phyloP scores from a whole-genome alignment of 208 protist genomes.

The Trichomonas gallinae region DNA sequence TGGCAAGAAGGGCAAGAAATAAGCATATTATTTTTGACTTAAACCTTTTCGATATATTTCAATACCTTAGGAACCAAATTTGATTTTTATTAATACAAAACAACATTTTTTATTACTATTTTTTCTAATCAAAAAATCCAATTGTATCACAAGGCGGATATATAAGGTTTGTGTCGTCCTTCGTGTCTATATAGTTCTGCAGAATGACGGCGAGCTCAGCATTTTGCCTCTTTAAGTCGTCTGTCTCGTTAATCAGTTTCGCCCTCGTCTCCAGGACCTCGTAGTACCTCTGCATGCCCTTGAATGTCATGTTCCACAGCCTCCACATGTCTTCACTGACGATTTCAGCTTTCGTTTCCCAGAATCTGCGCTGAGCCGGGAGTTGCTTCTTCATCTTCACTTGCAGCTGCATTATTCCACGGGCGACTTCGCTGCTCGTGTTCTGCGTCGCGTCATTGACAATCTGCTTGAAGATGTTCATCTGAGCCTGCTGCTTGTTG shows the following conservation, averaged over 20 bases:
- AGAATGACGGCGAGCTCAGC: neutral
- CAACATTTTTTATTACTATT: too few species aligned
- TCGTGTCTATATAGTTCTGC: neutral
- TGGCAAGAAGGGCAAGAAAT: neutral
- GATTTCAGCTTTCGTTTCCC: neutral
- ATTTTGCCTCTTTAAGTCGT: neutral
- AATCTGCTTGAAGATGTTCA: neutral
- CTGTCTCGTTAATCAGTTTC: neutral
- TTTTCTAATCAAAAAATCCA: neutral
- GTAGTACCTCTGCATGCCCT: neutral
- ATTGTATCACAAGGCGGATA: conserved; percentile 1
- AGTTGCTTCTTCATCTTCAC: neutral
- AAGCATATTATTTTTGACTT: too few species aligned
- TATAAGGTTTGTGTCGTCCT: neutral
- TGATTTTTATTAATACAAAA: too few species aligned
- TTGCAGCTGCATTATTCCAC: neutral
- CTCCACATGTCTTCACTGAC: conserved; percentile 13
- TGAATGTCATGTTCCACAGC: neutral
- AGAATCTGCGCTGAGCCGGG: neutral
- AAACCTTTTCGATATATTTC: too few species aligned
- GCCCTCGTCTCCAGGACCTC: neutral
- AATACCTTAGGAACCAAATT: too few species aligned
- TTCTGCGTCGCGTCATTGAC: neutral
- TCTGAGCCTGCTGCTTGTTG: neutral
- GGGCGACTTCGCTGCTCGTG: neutral